Evolutionary conservation across 2,329 filamentous ascomycete species (phyloP).

Genomic region (Orbilia ellipsospora): DNA sequence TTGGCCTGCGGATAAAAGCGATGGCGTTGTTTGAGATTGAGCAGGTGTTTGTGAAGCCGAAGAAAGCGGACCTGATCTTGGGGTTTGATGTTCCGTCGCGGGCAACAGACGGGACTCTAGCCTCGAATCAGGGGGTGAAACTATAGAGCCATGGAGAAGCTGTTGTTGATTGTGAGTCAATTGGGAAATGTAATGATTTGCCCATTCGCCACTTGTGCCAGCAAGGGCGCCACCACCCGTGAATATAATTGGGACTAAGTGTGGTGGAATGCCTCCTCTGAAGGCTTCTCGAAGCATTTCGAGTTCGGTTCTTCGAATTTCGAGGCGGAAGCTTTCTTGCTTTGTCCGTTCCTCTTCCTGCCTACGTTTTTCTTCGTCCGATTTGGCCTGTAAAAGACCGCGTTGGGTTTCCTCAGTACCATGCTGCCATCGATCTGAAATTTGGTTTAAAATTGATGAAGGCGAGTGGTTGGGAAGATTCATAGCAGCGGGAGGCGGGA

Average conservation of each 20-base stretch:
- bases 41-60: conserved; percentile 63
- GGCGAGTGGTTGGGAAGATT: conserved; percentile 62
- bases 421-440: conserved; percentile 64
- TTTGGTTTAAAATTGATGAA: conserved; percentile 57
- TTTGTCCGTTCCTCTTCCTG: conserved; percentile 69
- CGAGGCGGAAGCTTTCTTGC: conserved; percentile 66
- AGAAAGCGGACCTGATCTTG: conserved; percentile 60
- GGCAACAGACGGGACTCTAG: conserved; percentile 45
- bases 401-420: conserved; percentile 67
- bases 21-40: conserved; percentile 60
- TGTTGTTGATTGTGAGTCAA: conserved; percentile 64
- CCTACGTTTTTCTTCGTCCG: conserved; percentile 67
- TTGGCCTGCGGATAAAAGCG: conserved; percentile 42
- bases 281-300: conserved; percentile 68
- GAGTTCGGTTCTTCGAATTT: conserved; percentile 68
- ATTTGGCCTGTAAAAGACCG: conserved; percentile 67
- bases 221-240: conserved; percentile 66
- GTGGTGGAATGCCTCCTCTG: conserved; percentile 67
- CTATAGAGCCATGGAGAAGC: conserved; percentile 60
- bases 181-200: conserved; percentile 66
- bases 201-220: conserved; percentile 66
- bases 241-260: conserved; percentile 68
- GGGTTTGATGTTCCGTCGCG: conserved; percentile 56
- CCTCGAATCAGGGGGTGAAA: conserved; percentile 48
- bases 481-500: conserved; percentile 68